Percentiles rank a stretch among this genome's conserved stretches.
These are phyloP conservation scores for Saccharomycopsis schoenii DNA, from an alignment of 805 yeast species.

Conservation along the genomic window DNA sequence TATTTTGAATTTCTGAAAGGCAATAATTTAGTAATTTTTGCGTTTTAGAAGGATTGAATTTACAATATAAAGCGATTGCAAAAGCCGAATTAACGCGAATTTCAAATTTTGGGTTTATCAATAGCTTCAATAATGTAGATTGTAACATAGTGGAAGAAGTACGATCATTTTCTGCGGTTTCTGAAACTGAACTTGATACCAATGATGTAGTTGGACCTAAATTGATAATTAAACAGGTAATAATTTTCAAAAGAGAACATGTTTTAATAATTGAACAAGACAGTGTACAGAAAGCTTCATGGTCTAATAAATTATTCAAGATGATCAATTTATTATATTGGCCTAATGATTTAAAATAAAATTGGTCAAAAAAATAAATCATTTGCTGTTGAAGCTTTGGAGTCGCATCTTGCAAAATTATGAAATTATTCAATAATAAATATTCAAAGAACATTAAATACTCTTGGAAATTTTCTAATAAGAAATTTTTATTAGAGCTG, in stretches of 20 bases:
- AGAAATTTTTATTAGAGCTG: conserved; percentile 21
- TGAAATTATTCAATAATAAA: not conserved
- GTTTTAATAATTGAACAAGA: not conserved
- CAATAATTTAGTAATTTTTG: conserved; percentile 23
- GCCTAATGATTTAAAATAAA: conserved; percentile 23
- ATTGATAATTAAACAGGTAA: conserved; percentile 15
- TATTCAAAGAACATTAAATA: not conserved
- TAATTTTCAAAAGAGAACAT: conserved; percentile 20
- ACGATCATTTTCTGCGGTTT: conserved; percentile 27
- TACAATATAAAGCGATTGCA: conserved; percentile 26
- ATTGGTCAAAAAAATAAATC: conserved; percentile 22
- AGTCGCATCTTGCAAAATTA: not conserved
- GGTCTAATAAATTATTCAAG: conserved; percentile 12
- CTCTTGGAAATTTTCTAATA: conserved; percentile 21
- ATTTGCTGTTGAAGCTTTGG: conserved; percentile 14
- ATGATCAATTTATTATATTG: conserved; percentile 27
- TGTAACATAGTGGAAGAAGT: not conserved
- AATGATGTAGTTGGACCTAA: conserved; percentile 25
- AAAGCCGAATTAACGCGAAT: conserved; percentile 34
- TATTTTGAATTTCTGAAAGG: conserved; percentile 15
- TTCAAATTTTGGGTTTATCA: conserved; percentile 30
- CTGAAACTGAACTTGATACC: conserved; percentile 19
- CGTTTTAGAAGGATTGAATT: conserved; percentile 28
- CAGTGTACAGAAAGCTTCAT: conserved; percentile 20
- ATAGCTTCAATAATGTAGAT: conserved; percentile 24